Conservation (phyloP, 257 asterid genomes). For the Plectranthus barbatus region DNA sequence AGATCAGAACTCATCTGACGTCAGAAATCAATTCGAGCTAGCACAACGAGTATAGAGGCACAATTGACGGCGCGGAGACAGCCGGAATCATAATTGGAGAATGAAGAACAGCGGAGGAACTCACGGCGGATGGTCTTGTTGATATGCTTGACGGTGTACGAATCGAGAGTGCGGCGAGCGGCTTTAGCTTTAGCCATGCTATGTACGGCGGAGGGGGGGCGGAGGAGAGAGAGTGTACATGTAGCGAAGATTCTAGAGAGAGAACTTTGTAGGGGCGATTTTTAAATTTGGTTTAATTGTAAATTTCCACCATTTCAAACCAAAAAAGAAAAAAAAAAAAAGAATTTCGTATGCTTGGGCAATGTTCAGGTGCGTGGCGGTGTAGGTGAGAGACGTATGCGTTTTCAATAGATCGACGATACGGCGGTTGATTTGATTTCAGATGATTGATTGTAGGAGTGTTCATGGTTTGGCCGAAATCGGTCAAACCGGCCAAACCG, state of each 20-base stretch:
- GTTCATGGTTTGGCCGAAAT: no score
- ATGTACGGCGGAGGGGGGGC: conserved; percentile 28
- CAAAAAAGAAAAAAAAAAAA: no score
- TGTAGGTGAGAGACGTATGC: not conserved
- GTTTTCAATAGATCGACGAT: conserved; percentile 9
- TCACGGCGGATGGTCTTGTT: conserved; percentile 66
- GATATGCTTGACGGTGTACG: conserved; percentile 58
- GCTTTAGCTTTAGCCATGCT: conserved; percentile 65
- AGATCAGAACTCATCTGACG: not conserved
- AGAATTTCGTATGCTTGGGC: not conserved
- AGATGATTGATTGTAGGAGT: not conserved
- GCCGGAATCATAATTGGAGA: no score
- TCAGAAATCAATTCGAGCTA: conserved; percentile 40
- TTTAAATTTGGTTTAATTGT: not conserved
- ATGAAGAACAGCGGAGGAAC: conserved; percentile 15
- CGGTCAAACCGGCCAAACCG: no score
- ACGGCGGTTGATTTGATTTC: not conserved
- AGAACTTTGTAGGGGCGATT: not conserved
- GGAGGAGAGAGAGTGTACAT: conserved; percentile 26
- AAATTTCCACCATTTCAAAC: not conserved
- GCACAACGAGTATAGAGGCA: not conserved
- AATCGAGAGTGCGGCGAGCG: conserved; percentile 67
- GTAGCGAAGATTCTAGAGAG: conserved; percentile 21
- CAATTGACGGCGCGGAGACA: not conserved
- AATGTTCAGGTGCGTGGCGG: conserved; percentile 8